Conservation (phyloP, 78 protist species). For the slime mould (Dictyostelium discoideum) region dicty_2.7 NC_007089.4:5808001-5808500, state of each 20-base stretch:
- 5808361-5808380: not conserved
- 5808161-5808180: not conserved
- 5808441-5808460: too few species aligned
- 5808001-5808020: too few species aligned
- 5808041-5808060: not conserved
- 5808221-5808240: not conserved
- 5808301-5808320: not conserved
- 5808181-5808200: not conserved
- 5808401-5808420: not conserved
- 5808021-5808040: too few species aligned
- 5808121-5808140: conserved; percentile 21
- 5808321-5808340: not conserved
- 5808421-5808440: not conserved
- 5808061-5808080: not conserved
- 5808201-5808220: not conserved
- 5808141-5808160: conserved; percentile 52
- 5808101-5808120: conserved; percentile 41
- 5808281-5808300: not conserved
- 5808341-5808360: not conserved
- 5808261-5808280: not conserved
- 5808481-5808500: too few species aligned
- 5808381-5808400: not conserved
- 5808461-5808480: too few species aligned
- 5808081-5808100: conserved; percentile 9
- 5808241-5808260: conserved; percentile 12